Conservation (phyloP, 129 eudicot species). For the Heracleum sosnowskyi region DNA sequence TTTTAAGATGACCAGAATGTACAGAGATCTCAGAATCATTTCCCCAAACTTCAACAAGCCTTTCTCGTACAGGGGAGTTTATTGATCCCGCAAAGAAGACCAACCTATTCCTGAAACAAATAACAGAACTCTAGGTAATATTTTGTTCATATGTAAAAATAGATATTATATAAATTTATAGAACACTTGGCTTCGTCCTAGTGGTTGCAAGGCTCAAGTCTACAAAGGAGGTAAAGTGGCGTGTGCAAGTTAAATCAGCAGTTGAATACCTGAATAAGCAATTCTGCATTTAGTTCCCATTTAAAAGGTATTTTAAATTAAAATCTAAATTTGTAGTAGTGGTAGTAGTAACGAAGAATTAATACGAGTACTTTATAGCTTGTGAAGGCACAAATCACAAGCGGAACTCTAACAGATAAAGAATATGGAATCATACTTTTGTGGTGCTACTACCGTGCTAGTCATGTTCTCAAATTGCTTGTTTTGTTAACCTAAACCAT, state of each 20-base stretch:
- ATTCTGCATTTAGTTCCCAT: neutral
- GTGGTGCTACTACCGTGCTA: neutral
- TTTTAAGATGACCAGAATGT: constrained; percentile 45
- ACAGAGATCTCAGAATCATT: constrained; percentile 51
- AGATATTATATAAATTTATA: neutral
- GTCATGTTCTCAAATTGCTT: neutral
- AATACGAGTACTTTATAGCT: neutral
- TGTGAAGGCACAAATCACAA: neutral
- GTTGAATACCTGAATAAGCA: neutral
- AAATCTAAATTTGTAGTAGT: neutral
- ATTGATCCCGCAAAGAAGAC: constrained; percentile 84
- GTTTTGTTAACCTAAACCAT: neutral
- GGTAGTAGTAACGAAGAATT: neutral
- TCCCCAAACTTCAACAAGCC: constrained; percentile 50
- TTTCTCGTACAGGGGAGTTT: constrained; percentile 76
- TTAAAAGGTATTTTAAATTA: neutral
- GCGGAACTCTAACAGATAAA: neutral
- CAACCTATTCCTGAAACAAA: constrained; percentile 47
- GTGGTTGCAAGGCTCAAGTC: neutral
- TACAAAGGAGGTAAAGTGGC: neutral
- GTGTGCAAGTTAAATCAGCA: neutral
- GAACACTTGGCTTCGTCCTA: neutral
- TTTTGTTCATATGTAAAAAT: neutral
- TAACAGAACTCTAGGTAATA: neutral
- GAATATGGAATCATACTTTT: neutral